These are phyloP conservation scores for Apophysomyces elegans DNA, from an alignment of 371 early-diverging fungal species.

Conservation along the genomic window DNA sequence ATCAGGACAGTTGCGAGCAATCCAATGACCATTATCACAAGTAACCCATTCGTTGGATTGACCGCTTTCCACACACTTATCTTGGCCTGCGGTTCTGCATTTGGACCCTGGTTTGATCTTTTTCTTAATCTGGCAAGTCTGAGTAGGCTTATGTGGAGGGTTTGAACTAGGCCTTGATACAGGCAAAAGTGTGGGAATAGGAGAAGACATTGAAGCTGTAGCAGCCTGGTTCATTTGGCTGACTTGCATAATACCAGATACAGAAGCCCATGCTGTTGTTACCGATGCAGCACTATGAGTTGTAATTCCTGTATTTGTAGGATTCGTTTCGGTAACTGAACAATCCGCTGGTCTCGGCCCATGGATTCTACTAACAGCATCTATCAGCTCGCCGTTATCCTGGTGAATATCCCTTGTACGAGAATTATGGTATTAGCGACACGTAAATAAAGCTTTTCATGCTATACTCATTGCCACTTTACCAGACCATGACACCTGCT, in stretches of 20 bases:
- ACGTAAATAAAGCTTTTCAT: not conserved
- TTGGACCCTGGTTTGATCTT: not conserved
- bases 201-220: not conserved
- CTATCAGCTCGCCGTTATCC: constrained; percentile 60
- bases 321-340: constrained; percentile 11
- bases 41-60: constrained; percentile 34
- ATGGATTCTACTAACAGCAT: constrained; percentile 45
- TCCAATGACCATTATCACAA: constrained; percentile 35
- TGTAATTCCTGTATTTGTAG: not conserved
- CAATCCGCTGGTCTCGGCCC: constrained; percentile 22
- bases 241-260: constrained; percentile 11
- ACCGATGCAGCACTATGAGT: constrained; percentile 1
- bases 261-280: constrained; percentile 7
- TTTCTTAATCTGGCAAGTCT: not conserved
- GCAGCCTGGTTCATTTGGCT: not conserved
- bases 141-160: not conserved
- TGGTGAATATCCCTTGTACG: constrained; percentile 50
- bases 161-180: not conserved
- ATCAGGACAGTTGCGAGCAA: constrained; percentile 31
- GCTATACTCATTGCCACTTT: constrained; percentile 15
- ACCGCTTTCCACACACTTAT: constrained; percentile 32
- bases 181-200: not conserved
- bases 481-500: constrained; percentile 73
- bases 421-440: not conserved
- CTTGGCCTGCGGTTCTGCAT: constrained; percentile 24